Conservation (phyloP, 1,284 basidiomycete species). For the Trichosporon inkin region DNA sequence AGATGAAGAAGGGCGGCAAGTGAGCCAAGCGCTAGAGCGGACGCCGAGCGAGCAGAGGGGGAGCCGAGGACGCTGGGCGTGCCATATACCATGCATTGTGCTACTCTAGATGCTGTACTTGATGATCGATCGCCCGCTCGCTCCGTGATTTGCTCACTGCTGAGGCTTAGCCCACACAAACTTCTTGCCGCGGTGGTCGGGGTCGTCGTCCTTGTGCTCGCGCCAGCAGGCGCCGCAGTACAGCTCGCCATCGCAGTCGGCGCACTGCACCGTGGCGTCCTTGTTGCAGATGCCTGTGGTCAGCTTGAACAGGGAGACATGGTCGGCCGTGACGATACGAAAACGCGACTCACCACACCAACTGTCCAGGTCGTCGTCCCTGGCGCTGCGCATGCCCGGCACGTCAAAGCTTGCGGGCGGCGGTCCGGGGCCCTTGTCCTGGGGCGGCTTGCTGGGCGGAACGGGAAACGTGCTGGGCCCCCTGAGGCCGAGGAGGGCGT, state of each 20-base stretch:
- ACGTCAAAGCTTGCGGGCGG: constrained; percentile 24
- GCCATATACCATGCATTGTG: constrained; percentile 7
- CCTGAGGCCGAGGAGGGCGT: constrained; percentile 31
- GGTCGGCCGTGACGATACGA: not conserved
- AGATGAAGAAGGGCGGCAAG: constrained; percentile 25
- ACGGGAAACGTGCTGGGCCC: constrained; percentile 26
- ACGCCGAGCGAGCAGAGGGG: not conserved
- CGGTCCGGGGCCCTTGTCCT: constrained; percentile 10
- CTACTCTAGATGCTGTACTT: not conserved
- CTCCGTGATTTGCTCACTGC: not conserved
- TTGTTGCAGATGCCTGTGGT: constrained; percentile 44
- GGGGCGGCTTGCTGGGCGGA: constrained; percentile 11
- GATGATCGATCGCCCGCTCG: too few relatives aligned
- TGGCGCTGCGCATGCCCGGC: constrained; percentile 35
- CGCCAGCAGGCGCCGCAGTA: constrained; percentile 44
- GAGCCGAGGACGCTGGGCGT: not conserved
- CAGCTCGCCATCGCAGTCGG: constrained; percentile 42
- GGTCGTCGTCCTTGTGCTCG: constrained; percentile 22
- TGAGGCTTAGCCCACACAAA: constrained; percentile 10
- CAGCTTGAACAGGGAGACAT: not conserved
- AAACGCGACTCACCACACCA: constrained; percentile 44
- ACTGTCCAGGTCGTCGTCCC: constrained; percentile 43
- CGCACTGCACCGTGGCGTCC: constrained; percentile 42
- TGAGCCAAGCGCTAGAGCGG: not conserved
- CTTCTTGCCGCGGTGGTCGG: constrained; percentile 8